phyloP scores from a whole-genome alignment of 2,329 filamentous ascomycete species.

The Alternaria angustiovoidea region DNA sequence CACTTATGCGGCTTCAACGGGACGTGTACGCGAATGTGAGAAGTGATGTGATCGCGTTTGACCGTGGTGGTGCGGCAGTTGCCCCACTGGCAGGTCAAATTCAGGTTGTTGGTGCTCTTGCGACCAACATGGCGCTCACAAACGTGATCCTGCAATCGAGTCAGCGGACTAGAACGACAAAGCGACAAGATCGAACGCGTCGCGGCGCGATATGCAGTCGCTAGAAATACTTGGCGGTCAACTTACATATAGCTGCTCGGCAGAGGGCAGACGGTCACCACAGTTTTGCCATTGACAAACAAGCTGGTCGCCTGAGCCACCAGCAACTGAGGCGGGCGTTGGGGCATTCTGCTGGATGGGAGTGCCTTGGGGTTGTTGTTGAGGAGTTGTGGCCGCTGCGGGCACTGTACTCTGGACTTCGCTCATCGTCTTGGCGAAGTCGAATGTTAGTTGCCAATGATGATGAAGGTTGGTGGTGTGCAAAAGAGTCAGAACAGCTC shows the following conservation, averaged over 20 bases:
- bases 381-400: slow-evolving; percentile 37
- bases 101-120: slow-evolving; percentile 99
- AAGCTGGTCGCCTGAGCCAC: slow-evolving; percentile 54
- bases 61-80: slow-evolving; percentile 95
- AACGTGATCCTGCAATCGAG: slow-evolving; percentile 79
- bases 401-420: slow-evolving; percentile 32
- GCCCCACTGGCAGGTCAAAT: slow-evolving; percentile 96
- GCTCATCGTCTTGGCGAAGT: slow-evolving; percentile 26
- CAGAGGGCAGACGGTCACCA: slow-evolving; percentile 65
- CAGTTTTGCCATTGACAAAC: slow-evolving; percentile 70
- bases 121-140: slow-evolving; percentile 98
- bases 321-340: slow-evolving; percentile 40
- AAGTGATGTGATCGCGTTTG: slow-evolving; percentile 99
- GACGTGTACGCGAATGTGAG: slow-evolving; percentile 98
- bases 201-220: background rate
- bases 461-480: background rate
- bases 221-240: background rate
- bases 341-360: slow-evolving; percentile 46
- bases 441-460: background rate
- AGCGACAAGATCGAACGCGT: background rate
- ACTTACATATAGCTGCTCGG: slow-evolving; percentile 70
- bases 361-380: slow-evolving; percentile 44
- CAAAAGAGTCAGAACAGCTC: slow-evolving; percentile 2
- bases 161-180: slow-evolving; percentile 16
- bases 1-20: slow-evolving; percentile 99